These are phyloP conservation scores for Plantago lanceolata DNA, from an alignment of 305 asterid species.

Conservation along the genomic window DNA sequence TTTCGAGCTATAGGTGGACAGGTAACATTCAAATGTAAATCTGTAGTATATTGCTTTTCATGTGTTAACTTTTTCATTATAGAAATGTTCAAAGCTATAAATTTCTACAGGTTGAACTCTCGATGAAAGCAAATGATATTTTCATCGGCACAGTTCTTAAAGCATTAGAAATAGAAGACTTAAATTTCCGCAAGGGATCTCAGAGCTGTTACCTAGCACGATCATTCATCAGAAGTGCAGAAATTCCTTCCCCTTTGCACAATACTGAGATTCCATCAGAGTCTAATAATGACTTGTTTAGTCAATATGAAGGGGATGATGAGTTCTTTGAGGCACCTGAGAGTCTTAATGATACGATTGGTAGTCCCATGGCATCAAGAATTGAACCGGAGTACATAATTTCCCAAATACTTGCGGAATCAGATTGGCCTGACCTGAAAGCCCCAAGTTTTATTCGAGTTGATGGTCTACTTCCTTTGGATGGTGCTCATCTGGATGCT, in stretches of 20 bases:
- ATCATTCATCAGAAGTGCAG: conserved; percentile 70
- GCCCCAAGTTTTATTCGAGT: conserved; percentile 74
- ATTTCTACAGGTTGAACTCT: conserved; percentile 71
- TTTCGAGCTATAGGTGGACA: conserved; percentile 95
- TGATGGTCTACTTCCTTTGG: conserved; percentile 65
- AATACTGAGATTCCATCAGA: conserved; percentile 32
- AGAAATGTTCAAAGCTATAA: conserved; percentile 24
- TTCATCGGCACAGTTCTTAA: conserved; percentile 84
- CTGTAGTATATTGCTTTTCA: conserved; percentile 10
- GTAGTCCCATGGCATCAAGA: conserved; percentile 45
- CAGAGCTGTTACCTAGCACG: conserved; percentile 62
- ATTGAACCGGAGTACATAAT: conserved; percentile 28
- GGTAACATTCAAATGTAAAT: conserved; percentile 35
- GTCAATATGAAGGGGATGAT: conserved; percentile 76
- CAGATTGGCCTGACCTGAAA: conserved; percentile 36
- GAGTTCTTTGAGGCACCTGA: conserved; percentile 87
- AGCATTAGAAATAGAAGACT: conserved; percentile 87
- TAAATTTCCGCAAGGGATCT: conserved; percentile 47
- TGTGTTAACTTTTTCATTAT: conserved; percentile 17
- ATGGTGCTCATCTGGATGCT: conserved; percentile 41
- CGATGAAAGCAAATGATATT: conserved; percentile 64
- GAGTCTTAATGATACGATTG: conserved; percentile 59
- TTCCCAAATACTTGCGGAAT: conserved; percentile 25
- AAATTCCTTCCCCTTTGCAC: conserved; percentile 45
- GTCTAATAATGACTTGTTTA: conserved; percentile 29